Percentiles rank a stretch among this genome's conserved stretches.
Conservation (phyloP, 805 yeast genomes). For the Ascoidea rubescens region DNA sequence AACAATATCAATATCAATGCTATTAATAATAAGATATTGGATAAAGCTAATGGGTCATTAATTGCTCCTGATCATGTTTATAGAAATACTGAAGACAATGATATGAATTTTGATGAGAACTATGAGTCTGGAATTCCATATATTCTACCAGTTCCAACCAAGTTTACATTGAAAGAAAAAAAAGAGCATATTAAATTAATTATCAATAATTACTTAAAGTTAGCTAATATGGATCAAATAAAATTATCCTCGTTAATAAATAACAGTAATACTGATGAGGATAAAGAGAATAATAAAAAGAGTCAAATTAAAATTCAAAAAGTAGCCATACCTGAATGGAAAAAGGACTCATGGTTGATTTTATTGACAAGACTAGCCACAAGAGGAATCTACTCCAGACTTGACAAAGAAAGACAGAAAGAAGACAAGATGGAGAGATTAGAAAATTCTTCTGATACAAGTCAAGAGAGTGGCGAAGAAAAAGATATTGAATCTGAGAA, state of each 20-base stretch:
- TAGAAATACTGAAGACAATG: slow-evolving; percentile 19
- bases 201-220: slow-evolving; percentile 41
- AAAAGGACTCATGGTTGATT: slow-evolving; percentile 63
- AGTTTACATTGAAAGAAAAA: slow-evolving; percentile 38
- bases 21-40: slow-evolving; percentile 12
- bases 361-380: slow-evolving; percentile 68
- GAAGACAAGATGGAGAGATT: slow-evolving; percentile 2
- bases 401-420: slow-evolving; percentile 9
- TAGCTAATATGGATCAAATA: slow-evolving; percentile 22
- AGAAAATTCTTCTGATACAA: too few relatives aligned
- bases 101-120: slow-evolving; percentile 16
- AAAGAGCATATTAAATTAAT: slow-evolving; percentile 42
- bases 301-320: slow-evolving; percentile 14
- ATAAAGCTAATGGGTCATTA: slow-evolving; percentile 12
- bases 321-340: slow-evolving; percentile 35
- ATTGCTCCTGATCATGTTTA: slow-evolving; percentile 18
- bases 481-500: slow-evolving; percentile 9
- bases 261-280: slow-evolving; percentile 8
- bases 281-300: slow-evolving; percentile 10
- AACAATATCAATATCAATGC: slow-evolving; percentile 9
- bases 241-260: slow-evolving; percentile 11
- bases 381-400: slow-evolving; percentile 42
- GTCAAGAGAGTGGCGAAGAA: not conserved
- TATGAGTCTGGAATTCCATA: slow-evolving; percentile 28
- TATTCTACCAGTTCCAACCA: slow-evolving; percentile 44